A percentile compares a stretch with the other conserved stretches of the same genome.
Conservation (phyloP, 2,329 filamentous ascomycete species). For the Verticillium klebahnii region DNA sequence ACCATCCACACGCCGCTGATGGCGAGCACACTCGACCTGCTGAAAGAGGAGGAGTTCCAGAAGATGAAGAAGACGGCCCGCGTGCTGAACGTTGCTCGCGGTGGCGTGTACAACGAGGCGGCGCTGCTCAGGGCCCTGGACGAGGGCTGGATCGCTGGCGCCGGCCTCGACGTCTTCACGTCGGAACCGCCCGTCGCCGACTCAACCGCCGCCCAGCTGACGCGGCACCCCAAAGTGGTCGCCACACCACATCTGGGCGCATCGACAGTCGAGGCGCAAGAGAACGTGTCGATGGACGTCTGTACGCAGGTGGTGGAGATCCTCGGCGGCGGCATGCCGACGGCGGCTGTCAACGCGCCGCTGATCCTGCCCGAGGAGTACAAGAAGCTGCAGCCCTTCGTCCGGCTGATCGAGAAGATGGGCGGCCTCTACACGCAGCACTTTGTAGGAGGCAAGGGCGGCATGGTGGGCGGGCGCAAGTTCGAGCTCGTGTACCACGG, state of each 20-base stretch:
- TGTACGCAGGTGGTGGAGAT: slow-evolving; percentile 76
- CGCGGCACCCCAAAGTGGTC: slow-evolving; percentile 67
- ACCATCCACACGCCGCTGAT: slow-evolving; percentile 79
- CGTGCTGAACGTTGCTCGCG: slow-evolving; percentile 74
- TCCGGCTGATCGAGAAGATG: slow-evolving; percentile 73
- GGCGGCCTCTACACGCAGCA: slow-evolving; percentile 76
- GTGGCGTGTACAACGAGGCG: slow-evolving; percentile 74
- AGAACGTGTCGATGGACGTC: slow-evolving; percentile 79
- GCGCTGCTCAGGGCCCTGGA: slow-evolving; percentile 68
- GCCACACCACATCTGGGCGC: slow-evolving; percentile 78
- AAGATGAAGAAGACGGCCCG: slow-evolving; percentile 70
- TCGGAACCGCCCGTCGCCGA: slow-evolving; percentile 58
- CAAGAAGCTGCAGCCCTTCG: slow-evolving; percentile 71
- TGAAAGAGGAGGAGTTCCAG: slow-evolving; percentile 60
- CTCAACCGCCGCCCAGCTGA: slow-evolving; percentile 57
- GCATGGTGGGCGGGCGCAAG: slow-evolving; percentile 54
- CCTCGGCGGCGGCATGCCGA: slow-evolving; percentile 66
- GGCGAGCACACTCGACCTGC: slow-evolving; percentile 70
- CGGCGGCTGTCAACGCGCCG: slow-evolving; percentile 74
- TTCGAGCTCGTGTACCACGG: slow-evolving; percentile 79
- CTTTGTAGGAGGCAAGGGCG: slow-evolving; percentile 42
- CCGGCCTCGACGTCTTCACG: slow-evolving; percentile 77
- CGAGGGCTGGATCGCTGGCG: slow-evolving; percentile 67
- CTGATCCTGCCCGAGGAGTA: slow-evolving; percentile 80
- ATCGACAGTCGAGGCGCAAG: slow-evolving; percentile 76